Base-by-base conservation (phyloP, 306 rosid species). In the Mimosa bimucronata region DNA sequence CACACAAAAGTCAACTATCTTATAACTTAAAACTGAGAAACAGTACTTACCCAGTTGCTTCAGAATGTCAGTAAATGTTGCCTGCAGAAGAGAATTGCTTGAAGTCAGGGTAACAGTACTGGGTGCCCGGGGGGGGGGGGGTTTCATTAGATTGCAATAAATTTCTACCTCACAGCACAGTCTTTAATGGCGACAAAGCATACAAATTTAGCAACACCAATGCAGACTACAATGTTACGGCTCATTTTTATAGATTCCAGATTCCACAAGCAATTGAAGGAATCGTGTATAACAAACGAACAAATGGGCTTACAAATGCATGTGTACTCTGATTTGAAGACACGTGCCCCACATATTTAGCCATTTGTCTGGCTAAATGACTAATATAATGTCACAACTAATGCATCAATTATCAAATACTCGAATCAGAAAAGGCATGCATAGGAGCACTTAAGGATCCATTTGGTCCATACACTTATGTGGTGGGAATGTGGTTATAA, bases 51-150 rank as follows among this genome's bases (percentile, higher is more conserved):
- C 98, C 3, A 95, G 97, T 80, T 80, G 88, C 89, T 90, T 92
- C 88, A 95, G 92, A 85, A 95, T 95, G 88, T 95, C 98, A 1
- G 98, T 95, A 86, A 95, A 95, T 71, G 98, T 95, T 60, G 98
- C 98, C 98, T 95, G 94, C 98, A 81, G 78, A 48, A 86, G 25
- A 72, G 40, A 72, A 41, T 10, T 18, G 48, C 14, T 74, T 82
- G 8, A 87, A 41, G 60, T 77, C 60, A 34, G 58, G 61, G 19
- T 9, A 23, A 69, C 18, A 78, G 61, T 7, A n/a, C 9, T 68
- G 11, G 37, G 53, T 18, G 50, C 66, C 66, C 62, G 31, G n/a
- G 29, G 57, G 69, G 19, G 60, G 19, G 23, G 57, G 64, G 19
- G 57, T 41, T 26, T 38, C 19, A 25, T 46, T 57, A 26, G 77